Base-by-base conservation (phyloP, 2,329 filamentous ascomycete species). In the Colletotrichum musae region DNA sequence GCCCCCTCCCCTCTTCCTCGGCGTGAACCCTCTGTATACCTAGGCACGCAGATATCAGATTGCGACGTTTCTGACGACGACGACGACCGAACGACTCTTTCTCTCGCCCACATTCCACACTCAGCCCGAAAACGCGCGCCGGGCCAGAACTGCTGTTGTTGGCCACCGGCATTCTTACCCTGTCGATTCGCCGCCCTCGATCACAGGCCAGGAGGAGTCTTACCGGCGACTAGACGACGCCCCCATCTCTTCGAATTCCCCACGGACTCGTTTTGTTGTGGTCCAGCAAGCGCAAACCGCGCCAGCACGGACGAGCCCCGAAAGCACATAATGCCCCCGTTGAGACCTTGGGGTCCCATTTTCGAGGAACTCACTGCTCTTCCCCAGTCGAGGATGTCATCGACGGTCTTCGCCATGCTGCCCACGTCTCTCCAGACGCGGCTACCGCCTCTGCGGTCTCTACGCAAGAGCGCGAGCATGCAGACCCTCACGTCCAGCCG, bases 381-480 rank as follows among this genome's bases (percentile, higher is more conserved):
- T 68, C 78, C 79, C 15, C 76, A 77, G 51, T 75, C 76, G 58
- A 76, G 77, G 58, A 75, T 77, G 58, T 78, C 83, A 53, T 86
- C 85, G 24, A 84, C 84, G 68, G 80, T 89, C 16, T 87, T 86
- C 75, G 81, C 83, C 6, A 82, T 89, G 66, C 83, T 90, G 7
- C 87, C 88, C 4, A 79, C 81, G 1, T 81, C 86, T 5, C 79
- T 90, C 5, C 85, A 86, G 73, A 85, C 81, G 43, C 81, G 84
- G 66, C 79, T 89, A 24, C 84, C 85, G 3, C 82, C 81, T 6
- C 79, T 90, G 9, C 82, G 83, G 36, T 88, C 85, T 5, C 77
- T 90, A 51, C 80, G 81, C 39, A 78, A 78, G 58, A 82, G 80
- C 12, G 79, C 80, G 51, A 82, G 77, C 62, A 73, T 81, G 58